Conservation (phyloP, 345 rosid genomes). For the Sonneratia alba region DNA sequence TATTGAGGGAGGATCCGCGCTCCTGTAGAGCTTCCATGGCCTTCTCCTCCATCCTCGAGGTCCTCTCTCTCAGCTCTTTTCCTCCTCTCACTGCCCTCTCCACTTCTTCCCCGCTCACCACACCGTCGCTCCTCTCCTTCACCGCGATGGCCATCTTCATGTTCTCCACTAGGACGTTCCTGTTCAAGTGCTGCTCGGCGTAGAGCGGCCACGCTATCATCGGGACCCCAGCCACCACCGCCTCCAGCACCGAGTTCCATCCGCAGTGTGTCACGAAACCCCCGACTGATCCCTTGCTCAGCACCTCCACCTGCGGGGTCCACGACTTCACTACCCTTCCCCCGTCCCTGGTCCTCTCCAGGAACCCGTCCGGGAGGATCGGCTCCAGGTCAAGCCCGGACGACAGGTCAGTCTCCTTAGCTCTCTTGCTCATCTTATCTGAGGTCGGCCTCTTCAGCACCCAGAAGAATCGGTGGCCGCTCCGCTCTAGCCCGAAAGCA, state of each 20-base stretch:
- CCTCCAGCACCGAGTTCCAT: slow-evolving; percentile 20
- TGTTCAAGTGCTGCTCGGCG: slow-evolving; percentile 15
- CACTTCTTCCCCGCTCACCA: slow-evolving; percentile 9
- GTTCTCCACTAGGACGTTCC: slow-evolving; percentile 10
- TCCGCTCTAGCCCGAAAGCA: slow-evolving; percentile 15
- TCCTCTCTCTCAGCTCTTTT: slow-evolving; percentile 8
- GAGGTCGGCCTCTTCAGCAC: slow-evolving; percentile 10
- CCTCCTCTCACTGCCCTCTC: slow-evolving; percentile 13
- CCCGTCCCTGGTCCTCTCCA: slow-evolving; percentile 10
- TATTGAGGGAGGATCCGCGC: slow-evolving; percentile 3
- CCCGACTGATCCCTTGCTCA: slow-evolving; percentile 8
- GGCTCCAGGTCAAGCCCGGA: neutral
- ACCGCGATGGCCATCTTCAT: slow-evolving; percentile 12
- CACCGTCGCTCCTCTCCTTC: slow-evolving; percentile 3
- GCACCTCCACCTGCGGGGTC: slow-evolving; percentile 16
- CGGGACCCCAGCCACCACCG: slow-evolving; percentile 12
- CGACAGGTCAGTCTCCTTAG: neutral
- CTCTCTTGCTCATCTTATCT: neutral
- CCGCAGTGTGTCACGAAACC: slow-evolving; percentile 22
- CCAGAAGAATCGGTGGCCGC: slow-evolving; percentile 18
- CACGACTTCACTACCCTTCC: slow-evolving; percentile 11
- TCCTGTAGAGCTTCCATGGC: slow-evolving; percentile 8
- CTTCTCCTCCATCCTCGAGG: slow-evolving; percentile 2
- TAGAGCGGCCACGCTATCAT: slow-evolving; percentile 16
- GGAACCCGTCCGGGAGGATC: slow-evolving; percentile 13